These are phyloP conservation scores for Pontederia paniculata DNA, from an alignment of 176 grass and related monocot species.

Conservation along the genomic window DNA sequence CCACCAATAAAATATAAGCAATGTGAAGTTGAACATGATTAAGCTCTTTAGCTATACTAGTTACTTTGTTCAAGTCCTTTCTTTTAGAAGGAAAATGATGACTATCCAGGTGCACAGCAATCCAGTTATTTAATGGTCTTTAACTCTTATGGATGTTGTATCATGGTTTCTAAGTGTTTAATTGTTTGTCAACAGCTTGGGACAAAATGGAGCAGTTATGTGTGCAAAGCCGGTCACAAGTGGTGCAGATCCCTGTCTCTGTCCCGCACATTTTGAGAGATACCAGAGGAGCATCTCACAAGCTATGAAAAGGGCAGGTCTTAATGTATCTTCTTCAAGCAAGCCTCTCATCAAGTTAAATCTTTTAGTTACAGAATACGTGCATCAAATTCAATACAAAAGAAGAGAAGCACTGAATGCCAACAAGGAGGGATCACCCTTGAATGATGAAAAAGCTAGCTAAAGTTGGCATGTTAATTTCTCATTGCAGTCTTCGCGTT, in stretches of 20 bases:
- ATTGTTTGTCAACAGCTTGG: background rate
- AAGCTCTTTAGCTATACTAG: background rate
- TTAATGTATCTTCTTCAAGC: background rate
- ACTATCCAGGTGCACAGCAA: no score
- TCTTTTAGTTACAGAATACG: background rate
- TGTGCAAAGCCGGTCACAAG: slow-evolving; percentile 2
- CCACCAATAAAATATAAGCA: no score
- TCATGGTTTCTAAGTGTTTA: background rate
- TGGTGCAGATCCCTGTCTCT: background rate
- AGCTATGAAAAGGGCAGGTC: background rate
- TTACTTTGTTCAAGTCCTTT: background rate
- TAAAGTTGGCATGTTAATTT: no score
- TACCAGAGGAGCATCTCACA: background rate
- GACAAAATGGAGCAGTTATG: background rate
- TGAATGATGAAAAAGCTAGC: no score
- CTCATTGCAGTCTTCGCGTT: no score
- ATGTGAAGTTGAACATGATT: no score
- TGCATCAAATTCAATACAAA: background rate
- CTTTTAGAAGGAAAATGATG: no score
- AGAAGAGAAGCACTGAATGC: background rate
- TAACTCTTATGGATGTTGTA: background rate
- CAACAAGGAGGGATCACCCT: no score
- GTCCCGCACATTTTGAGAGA: background rate
- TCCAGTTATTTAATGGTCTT: background rate
- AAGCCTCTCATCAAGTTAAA: background rate